phyloP scores from a whole-genome alignment of 176 grass and related monocot genomes.

The Musa troglodytarum region DNA sequence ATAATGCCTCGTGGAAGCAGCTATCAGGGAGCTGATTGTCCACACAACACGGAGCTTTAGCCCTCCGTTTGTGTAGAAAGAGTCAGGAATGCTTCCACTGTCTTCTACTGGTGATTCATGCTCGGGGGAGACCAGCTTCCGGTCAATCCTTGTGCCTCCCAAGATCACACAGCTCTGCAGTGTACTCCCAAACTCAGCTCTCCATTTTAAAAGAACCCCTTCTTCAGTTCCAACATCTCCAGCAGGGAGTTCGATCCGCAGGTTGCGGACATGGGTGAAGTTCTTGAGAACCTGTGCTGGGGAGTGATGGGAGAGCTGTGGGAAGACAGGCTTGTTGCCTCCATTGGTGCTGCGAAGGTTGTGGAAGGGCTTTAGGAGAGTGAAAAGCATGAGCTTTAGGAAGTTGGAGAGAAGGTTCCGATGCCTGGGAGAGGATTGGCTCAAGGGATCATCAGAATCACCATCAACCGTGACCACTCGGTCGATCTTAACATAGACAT shows the following conservation, averaged over 20 bases:
- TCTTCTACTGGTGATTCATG: constrained; percentile 32
- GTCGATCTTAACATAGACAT: constrained; percentile 71
- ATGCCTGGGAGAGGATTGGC: constrained; percentile 29
- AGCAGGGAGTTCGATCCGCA: constrained; percentile 53
- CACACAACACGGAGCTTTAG: constrained; percentile 88
- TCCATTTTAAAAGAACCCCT: constrained; percentile 67
- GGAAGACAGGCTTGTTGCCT: constrained; percentile 33
- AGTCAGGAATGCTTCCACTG: constrained; percentile 76
- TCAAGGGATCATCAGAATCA: constrained; percentile 42
- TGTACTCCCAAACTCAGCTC: constrained; percentile 58
- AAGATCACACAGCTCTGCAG: constrained; percentile 83
- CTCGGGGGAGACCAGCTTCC: constrained; percentile 1
- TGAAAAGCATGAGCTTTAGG: constrained; percentile 47
- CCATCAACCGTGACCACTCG: constrained; percentile 49
- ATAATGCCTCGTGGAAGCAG: constrained; percentile 75
- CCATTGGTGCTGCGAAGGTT: constrained; percentile 19
- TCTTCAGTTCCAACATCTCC: constrained; percentile 62
- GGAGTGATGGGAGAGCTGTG: constrained; percentile 52
- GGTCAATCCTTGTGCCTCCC: constrained; percentile 49
- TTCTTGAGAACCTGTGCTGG: constrained; percentile 57
- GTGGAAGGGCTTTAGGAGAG: constrained; percentile 63
- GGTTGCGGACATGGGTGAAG: constrained; percentile 62
- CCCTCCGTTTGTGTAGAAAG: constrained; percentile 83
- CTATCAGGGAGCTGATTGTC: constrained; percentile 85
- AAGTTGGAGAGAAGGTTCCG: constrained; percentile 49